A percentile compares a stretch with the other conserved stretches of the same genome.
These are phyloP conservation scores for Hanseniaspora nectarophila DNA, from an alignment of 805 yeast species.

Conservation along the genomic window DNA sequence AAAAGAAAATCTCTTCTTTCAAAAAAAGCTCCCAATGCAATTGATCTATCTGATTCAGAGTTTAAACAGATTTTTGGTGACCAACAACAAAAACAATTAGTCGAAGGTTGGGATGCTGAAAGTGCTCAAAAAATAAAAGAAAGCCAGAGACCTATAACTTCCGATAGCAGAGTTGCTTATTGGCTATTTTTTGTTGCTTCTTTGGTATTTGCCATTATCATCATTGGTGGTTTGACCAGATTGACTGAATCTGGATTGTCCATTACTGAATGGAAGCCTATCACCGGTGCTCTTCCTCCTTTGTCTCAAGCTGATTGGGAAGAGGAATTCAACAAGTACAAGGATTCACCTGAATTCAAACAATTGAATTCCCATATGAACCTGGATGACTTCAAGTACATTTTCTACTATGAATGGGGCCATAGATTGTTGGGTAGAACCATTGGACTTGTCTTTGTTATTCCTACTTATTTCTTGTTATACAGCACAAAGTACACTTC, in stretches of 20 bases:
- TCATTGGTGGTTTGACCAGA: conserved; percentile 92
- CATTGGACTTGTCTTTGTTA: conserved; percentile 69
- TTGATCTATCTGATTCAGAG: conserved; percentile 7
- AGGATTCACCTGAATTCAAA: conserved; percentile 80
- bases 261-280: conserved; percentile 97
- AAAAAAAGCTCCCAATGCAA: neutral
- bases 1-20: neutral
- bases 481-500: conserved; percentile 56
- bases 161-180: conserved; percentile 59
- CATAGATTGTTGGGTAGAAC: conserved; percentile 87
- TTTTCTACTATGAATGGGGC: conserved; percentile 95
- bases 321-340: conserved; percentile 67
- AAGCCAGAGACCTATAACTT: conserved; percentile 25
- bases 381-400: conserved; percentile 85
- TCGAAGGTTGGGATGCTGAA: neutral
- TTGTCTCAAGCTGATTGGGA: conserved; percentile 71
- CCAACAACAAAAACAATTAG: neutral
- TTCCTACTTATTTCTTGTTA: conserved; percentile 71
- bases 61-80: conserved; percentile 1
- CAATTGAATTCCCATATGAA: conserved; percentile 72
- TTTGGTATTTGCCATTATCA: conserved; percentile 85
- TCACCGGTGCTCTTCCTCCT: conserved; percentile 91
- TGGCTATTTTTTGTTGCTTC: conserved; percentile 83
- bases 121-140: conserved; percentile 18
- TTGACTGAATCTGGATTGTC: conserved; percentile 91